Evolutionary conservation across 192 early-diverging fungal genomes (phyloP).

Genomic region (Coemansia sp.): DNA sequence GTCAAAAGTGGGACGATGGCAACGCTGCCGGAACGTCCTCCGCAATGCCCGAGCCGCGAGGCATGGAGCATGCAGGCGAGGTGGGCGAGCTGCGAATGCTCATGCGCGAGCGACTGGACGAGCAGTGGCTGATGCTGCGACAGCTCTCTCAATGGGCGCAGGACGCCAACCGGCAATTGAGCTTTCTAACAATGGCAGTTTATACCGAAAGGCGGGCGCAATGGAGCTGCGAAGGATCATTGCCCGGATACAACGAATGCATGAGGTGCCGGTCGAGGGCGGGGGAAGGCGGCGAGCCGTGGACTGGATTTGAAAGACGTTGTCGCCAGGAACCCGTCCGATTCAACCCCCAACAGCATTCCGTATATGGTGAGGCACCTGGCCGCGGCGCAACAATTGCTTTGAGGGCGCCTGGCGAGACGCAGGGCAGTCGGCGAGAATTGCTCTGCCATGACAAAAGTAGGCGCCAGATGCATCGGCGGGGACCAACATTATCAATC

Average conservation of each 20-base stretch:
- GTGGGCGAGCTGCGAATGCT: constrained; percentile 26
- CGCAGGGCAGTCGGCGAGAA: neutral
- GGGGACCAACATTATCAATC: constrained; percentile 16
- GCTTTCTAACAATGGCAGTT: constrained; percentile 19
- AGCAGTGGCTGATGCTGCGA: constrained; percentile 43
- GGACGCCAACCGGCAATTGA: constrained; percentile 26
- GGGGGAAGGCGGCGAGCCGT: neutral
- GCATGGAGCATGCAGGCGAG: constrained; percentile 1
- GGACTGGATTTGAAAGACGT: neutral
- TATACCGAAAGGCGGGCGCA: constrained; percentile 7
- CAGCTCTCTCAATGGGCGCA: constrained; percentile 39
- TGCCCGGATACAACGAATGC: neutral
- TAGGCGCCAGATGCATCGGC: constrained; percentile 1
- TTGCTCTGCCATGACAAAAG: neutral
- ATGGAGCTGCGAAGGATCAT: neutral
- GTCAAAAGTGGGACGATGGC: neutral
- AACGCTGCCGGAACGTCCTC: neutral
- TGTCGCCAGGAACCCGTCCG: constrained; percentile 20
- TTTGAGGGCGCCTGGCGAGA: constrained; percentile 8
- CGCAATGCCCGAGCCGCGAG: neutral
- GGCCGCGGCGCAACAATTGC: constrained; percentile 18
- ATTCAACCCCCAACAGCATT: constrained; percentile 19
- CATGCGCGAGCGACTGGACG: constrained; percentile 34
- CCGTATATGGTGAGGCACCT: neutral
- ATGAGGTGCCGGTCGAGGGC: neutral